A percentile compares a stretch with the other conserved stretches of the same genome.
These are phyloP conservation scores for Laburnicola sp. DNA, from an alignment of 2,329 filamentous ascomycete genomes.

Conservation along the genomic window DNA sequence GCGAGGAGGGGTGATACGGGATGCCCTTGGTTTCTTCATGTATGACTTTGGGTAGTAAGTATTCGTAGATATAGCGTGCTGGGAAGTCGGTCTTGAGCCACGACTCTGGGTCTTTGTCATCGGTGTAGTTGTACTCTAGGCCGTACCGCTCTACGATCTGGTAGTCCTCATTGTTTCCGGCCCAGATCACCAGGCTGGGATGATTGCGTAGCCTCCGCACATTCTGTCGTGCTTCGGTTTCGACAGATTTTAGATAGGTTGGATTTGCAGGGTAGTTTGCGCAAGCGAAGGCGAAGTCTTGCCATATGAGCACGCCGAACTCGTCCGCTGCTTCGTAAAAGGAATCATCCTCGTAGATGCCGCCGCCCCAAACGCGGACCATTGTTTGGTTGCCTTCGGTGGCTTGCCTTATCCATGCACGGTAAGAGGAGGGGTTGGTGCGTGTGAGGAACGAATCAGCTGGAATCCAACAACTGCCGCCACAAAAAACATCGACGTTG, in stretches of 20 bases:
- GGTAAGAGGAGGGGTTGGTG: constrained; percentile 61
- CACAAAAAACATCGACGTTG: constrained; percentile 62
- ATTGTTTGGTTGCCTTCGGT: constrained; percentile 71
- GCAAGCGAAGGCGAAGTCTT: constrained; percentile 75
- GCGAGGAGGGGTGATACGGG: constrained; percentile 74
- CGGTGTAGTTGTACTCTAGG: constrained; percentile 69
- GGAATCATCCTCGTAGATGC: constrained; percentile 67
- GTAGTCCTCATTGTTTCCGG: constrained; percentile 86
- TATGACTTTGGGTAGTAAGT: constrained; percentile 70
- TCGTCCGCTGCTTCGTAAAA: constrained; percentile 71
- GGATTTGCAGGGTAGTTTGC: constrained; percentile 68
- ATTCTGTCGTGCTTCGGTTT: constrained; percentile 64
- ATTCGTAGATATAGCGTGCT: constrained; percentile 84
- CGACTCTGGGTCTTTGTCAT: constrained; percentile 54
- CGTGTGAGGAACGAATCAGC: constrained; percentile 70
- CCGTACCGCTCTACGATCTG: constrained; percentile 56
- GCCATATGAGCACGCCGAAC: constrained; percentile 71
- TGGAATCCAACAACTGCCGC: constrained; percentile 72
- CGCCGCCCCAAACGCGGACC: constrained; percentile 72
- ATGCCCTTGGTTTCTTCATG: constrained; percentile 63
- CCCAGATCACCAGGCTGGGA: constrained; percentile 75
- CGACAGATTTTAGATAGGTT: constrained; percentile 58
- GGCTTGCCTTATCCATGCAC: constrained; percentile 67
- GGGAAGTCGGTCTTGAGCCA: constrained; percentile 81
- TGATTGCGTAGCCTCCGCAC: constrained; percentile 72